Evolutionary conservation across 257 asterid species (phyloP).

Genomic region (Lycium ferocissimum): DNA sequence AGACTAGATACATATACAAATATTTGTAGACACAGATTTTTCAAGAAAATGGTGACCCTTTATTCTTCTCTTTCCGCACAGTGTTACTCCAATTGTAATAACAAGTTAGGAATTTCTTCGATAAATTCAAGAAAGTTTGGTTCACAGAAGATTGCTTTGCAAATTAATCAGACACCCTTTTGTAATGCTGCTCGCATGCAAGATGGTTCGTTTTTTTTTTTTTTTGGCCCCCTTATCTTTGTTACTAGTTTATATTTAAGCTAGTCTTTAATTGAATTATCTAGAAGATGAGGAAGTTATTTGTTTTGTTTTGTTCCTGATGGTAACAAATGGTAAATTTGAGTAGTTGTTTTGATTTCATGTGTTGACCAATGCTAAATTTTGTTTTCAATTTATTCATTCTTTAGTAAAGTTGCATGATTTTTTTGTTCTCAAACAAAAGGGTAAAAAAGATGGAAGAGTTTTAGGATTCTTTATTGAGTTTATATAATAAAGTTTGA

Average conservation of each 20-base stretch:
- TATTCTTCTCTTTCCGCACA: constrained; percentile 56
- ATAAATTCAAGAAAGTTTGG: constrained; percentile 37
- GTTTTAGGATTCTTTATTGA: neutral
- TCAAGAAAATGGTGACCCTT: constrained; percentile 57
- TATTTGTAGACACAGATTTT: neutral
- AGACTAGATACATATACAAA: neutral
- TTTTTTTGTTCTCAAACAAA: neutral
- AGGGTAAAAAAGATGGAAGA: neutral
- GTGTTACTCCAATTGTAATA: constrained; percentile 47
- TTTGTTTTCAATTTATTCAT: neutral
- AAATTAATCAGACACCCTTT: constrained; percentile 48
- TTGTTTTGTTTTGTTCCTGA: neutral
- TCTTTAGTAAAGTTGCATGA: neutral
- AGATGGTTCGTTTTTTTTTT: constrained; percentile 60
- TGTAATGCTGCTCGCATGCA: constrained; percentile 67
- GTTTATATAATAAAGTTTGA: neutral
- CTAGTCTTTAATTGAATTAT: too few relatives aligned
- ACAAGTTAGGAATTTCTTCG: constrained; percentile 42
- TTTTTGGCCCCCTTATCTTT: neutral
- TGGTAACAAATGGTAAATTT: neutral
- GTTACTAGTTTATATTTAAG: neutral
- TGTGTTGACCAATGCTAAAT: neutral
- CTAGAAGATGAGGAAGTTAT: neutral
- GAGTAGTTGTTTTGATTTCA: neutral
- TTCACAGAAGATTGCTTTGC: constrained; percentile 50